Conservation (phyloP, 495 filamentous ascomycete species). For the Annulohypoxylon bovei region DNA sequence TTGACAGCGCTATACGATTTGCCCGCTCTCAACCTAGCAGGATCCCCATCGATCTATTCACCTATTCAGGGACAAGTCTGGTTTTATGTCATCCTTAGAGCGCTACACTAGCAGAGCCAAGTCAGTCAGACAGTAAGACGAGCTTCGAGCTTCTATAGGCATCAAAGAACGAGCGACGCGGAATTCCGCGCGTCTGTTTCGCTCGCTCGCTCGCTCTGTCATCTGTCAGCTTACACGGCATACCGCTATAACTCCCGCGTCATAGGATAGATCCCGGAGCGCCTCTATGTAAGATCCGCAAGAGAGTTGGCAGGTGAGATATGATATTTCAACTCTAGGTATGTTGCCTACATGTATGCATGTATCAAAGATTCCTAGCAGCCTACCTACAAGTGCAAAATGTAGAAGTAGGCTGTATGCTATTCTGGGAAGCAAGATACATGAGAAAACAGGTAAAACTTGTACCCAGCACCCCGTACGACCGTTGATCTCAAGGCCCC, state of each 20-base stretch:
- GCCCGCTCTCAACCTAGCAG: background rate
- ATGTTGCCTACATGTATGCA: background rate
- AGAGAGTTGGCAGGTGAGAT: slow-evolving; percentile 14
- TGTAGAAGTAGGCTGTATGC: background rate
- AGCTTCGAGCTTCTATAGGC: background rate
- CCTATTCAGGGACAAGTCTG: background rate
- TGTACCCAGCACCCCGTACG: background rate
- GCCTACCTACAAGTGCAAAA: background rate
- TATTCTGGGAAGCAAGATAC: background rate
- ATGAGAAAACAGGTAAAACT: too few species aligned
- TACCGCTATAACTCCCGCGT: slow-evolving; percentile 22
- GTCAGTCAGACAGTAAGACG: background rate
- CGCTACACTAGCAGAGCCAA: background rate
- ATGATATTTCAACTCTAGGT: slow-evolving; percentile 7
- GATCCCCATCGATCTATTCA: background rate
- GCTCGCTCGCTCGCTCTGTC: background rate
- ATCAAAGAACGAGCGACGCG: background rate
- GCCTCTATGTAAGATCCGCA: slow-evolving; percentile 24
- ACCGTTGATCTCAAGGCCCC: background rate
- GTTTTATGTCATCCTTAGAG: background rate
- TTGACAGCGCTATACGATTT: slow-evolving; percentile 10
- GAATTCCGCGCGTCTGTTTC: background rate
- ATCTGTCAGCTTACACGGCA: slow-evolving; percentile 36
- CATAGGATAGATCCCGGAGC: slow-evolving; percentile 8
- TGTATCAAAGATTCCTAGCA: too few species aligned